Conservation (phyloP, 345 rosid genomes). For the thale cress (Arabidopsis thaliana) region TAIR10.1 NC_003076.8:20320001-20320500, state of each 20-base stretch:
- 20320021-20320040: slow-evolving; percentile 36
- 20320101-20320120: slow-evolving; percentile 37
- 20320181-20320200: slow-evolving; percentile 75
- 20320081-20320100: slow-evolving; percentile 33
- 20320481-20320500: slow-evolving; percentile 65
- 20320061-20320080: slow-evolving; percentile 36
- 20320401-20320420: not conserved
- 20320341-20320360: slow-evolving; percentile 66
- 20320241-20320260: slow-evolving; percentile 12
- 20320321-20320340: slow-evolving; percentile 53
- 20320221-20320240: slow-evolving; percentile 31
- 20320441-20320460: slow-evolving; percentile 1
- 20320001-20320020: slow-evolving; percentile 54
- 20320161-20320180: slow-evolving; percentile 59
- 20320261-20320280: slow-evolving; percentile 9
- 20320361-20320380: slow-evolving; percentile 81
- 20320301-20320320: slow-evolving; percentile 33
- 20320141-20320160: slow-evolving; percentile 64
- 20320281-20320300: not conserved
- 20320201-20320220: slow-evolving; percentile 44
- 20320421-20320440: not conserved
- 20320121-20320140: slow-evolving; percentile 43
- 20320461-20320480: not conserved
- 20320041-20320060: slow-evolving; percentile 35
- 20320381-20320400: slow-evolving; percentile 55